Evolutionary conservation across 1,139 yeast genomes (phyloP), one percentile per base, ranked within the genome.

Genomic region (Suhomyces terraborum): DNA sequence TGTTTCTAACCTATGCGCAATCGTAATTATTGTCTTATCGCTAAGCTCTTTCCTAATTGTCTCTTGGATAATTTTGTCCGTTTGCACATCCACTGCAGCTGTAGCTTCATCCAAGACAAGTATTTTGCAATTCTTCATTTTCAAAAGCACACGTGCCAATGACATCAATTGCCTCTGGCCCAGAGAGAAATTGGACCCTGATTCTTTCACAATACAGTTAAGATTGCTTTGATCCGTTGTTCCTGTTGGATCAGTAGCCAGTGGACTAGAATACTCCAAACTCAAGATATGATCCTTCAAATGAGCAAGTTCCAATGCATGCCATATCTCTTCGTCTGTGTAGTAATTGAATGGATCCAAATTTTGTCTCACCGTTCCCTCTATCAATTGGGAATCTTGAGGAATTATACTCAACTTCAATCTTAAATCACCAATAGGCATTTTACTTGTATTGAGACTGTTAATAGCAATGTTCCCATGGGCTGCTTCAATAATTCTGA

Each of bases 1-100:
- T 0, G 96, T 88, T 51, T 88, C 88, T 42, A 88, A 71, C 43
- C 96, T 72, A 54, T 87, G 95, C 0, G 95, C 95, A 52, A 87
- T 85, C 0, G 94, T 85, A 36, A 87, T 63, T 44, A 86, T 84
- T 0, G 95, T 86, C 54, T 83, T 75, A 47, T 81, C 73, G 36
- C 64, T 67, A 58, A 86, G 85, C 53, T 80, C 81, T 2, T 63
- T 56, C 43, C 91, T 69, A 31, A 87, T 85, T 0, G 94, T 84
- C 47, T 80, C 79, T 62, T 86, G 95, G 39, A 86, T 79, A 41
- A 84, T 74, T 49, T 75, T 75, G 54, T 86, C 95, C 0, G 95
- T 87, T 55, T 84, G 84, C 14, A 83, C 80, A 58, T 87, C 95
- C 22, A 87, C 91, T 2, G 93, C 84, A 0, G 95, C 91, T 0